Evolutionary conservation across 2,329 filamentous ascomycete species (phyloP), one percentile per base, ranked within the genome.

Genomic region (Aquanectria penicillioides): DNA sequence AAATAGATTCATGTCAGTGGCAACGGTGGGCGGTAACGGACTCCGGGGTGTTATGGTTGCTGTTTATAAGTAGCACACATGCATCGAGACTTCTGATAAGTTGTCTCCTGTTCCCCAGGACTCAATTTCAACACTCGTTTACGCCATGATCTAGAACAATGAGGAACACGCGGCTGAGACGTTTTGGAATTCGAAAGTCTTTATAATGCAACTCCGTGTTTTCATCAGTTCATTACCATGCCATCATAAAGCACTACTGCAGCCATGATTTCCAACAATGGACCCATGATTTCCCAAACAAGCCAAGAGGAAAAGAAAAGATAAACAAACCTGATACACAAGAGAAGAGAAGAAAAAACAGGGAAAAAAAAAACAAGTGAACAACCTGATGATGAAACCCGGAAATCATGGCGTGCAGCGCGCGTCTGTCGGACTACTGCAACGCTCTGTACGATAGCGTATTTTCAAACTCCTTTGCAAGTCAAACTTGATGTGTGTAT

Each of bases 181-280:
- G 41, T 53, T 41, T 59, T 51, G 54, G 48, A 46, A 60, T 53
- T 50, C 54, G 58, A 50, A 46, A 49, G 37, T 38, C 33, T 25
- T 12, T 54, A 44, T 34, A 64, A 63, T 65, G 54, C 64, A 64
- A 57, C 59, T 68, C 57, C 62, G 63, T 71, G 65, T 66, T 70
- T 65, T 75, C 74, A 72, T 77, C 66, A 76, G 67, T 76, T 77
- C 75, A 75, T 77, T 72, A 73, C 69, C 71, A 74, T 76, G 65
- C 73, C 71, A 69, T 74, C 73, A 70, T 76, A 65, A 69, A 68
- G 64, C 63, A 69, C 53, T 55, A 57, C 62, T 65, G 56, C 66
- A 62, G 62, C 63, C 66, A 64, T 67, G 62, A 68, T 57, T 31
- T 70, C 69, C 63, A 53, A 69, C 60, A 67, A 63, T 67, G 62